These are phyloP conservation scores for Coniochaeta sp. DNA, from an alignment of 2,329 filamentous ascomycete genomes.

Conservation along the genomic window DNA sequence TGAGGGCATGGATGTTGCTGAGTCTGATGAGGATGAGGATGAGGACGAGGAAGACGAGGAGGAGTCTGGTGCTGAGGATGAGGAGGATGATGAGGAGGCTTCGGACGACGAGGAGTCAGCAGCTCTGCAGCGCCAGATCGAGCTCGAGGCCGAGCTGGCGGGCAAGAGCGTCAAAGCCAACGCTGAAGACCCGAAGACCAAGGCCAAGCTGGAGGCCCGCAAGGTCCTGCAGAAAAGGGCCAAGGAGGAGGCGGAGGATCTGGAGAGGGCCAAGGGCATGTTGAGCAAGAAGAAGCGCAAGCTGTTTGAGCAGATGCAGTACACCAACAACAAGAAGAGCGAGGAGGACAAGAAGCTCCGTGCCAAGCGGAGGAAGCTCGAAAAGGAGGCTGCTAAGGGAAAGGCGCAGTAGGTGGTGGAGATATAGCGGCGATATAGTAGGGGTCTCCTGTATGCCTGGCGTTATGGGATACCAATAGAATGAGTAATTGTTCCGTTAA, in stretches of 20 bases:
- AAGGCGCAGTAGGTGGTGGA: conserved; percentile 10
- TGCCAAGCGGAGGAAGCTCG: conserved; percentile 83
- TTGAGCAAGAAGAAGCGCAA: conserved; percentile 96
- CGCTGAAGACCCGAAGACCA: conserved; percentile 45
- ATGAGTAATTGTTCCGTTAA: background rate
- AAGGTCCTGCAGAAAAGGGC: conserved; percentile 66
- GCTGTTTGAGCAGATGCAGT: conserved; percentile 95
- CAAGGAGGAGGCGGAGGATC: conserved; percentile 73
- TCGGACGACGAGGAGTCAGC: conserved; percentile 56
- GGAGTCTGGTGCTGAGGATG: conserved; percentile 41
- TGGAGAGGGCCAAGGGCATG: conserved; percentile 96
- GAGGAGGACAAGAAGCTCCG: conserved; percentile 82
- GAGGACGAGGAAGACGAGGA: conserved; percentile 39
- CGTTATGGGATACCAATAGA: conserved; percentile 3
- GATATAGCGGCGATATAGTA: background rate
- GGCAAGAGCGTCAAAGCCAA: conserved; percentile 55
- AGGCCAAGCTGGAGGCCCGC: conserved; percentile 62
- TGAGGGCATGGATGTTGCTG: conserved; percentile 30
- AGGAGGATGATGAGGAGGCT: conserved; percentile 33
- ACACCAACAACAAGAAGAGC: conserved; percentile 89
- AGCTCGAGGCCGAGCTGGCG: conserved; percentile 86
- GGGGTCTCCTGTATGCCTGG: background rate
- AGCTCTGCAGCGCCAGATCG: conserved; percentile 70
- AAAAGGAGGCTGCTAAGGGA: conserved; percentile 51
- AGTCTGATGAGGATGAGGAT: conserved; percentile 36